A percentile compares a stretch with the other conserved stretches of the same genome.
Conservation (phyloP, 768 basidiomycete species). For the Amanita exitialis region DNA sequence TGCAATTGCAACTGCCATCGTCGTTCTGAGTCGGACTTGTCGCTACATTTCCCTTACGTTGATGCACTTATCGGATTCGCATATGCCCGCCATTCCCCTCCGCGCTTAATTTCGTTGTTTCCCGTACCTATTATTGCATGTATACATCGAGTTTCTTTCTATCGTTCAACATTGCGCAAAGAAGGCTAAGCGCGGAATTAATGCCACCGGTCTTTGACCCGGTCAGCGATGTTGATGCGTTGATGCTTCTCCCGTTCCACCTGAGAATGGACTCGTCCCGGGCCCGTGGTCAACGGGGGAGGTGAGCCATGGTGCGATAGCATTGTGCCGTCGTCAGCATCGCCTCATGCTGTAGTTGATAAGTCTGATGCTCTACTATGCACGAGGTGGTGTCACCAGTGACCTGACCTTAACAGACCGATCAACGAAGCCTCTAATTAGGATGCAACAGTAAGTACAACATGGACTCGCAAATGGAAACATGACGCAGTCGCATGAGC, state of each 20-base stretch:
- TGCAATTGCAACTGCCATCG: neutral
- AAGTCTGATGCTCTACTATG: too few relatives aligned
- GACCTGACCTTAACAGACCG: neutral
- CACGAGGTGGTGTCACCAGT: neutral
- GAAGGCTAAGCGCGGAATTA: neutral
- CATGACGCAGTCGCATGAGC: neutral
- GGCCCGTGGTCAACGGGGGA: neutral
- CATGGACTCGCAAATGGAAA: too few relatives aligned
- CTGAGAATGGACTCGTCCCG: neutral
- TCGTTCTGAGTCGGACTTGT: neutral
- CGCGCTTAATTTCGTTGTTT: neutral
- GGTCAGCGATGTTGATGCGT: neutral
- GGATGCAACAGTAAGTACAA: neutral
- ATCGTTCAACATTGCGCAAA: too few relatives aligned
- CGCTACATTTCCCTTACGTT: too few relatives aligned
- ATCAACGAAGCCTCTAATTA: neutral
- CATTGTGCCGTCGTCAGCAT: neutral
- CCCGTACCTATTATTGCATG: too few relatives aligned
- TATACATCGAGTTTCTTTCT: neutral
- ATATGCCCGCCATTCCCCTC: neutral
- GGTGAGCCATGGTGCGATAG: neutral
- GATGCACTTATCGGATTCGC: neutral
- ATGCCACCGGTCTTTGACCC: neutral
- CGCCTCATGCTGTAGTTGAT: too few relatives aligned
- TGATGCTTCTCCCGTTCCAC: neutral